These are phyloP conservation scores for Boletus insuetus DNA, from an alignment of 768 basidiomycete species.

Conservation along the genomic window DNA sequence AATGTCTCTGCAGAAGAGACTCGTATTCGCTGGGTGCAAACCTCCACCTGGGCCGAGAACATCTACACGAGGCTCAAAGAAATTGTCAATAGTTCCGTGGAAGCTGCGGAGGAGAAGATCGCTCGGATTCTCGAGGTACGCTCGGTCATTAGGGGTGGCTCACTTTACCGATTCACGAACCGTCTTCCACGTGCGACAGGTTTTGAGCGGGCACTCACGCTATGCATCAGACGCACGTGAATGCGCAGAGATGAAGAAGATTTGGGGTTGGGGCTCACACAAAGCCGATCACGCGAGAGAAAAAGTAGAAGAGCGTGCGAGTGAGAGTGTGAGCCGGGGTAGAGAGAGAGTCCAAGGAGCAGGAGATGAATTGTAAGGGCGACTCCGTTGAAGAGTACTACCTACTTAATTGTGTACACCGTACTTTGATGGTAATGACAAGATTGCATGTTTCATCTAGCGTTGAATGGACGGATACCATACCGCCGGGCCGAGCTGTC, in stretches of 20 bases:
- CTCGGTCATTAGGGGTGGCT: not conserved
- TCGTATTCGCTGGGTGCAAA: conserved; percentile 76
- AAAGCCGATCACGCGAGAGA: conserved; percentile 26
- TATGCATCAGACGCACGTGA: conserved; percentile 26
- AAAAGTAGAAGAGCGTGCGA: conserved; percentile 26
- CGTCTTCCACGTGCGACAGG: conserved; percentile 11
- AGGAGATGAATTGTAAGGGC: not conserved
- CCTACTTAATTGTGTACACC: not conserved
- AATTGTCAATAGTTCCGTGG: conserved; percentile 62
- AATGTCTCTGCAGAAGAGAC: conserved; percentile 53
- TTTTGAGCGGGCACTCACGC: conserved; percentile 39
- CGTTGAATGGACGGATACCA: too few species aligned
- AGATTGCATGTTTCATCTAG: not conserved
- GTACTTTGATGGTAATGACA: not conserved
- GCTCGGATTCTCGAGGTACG: conserved; percentile 39
- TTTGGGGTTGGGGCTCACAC: conserved; percentile 17
- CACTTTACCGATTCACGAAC: not conserved
- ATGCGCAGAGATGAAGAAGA: conserved; percentile 17
- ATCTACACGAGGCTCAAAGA: conserved; percentile 63
- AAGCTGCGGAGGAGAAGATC: conserved; percentile 77
- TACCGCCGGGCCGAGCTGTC: not conserved
- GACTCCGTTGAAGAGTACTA: too few species aligned
- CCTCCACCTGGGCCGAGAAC: conserved; percentile 52
- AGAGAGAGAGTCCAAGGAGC: not conserved
- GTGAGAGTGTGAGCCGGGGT: conserved; percentile 5